phyloP scores from a whole-genome alignment of 306 rosid genomes.

The Prunus campanulata region DNA sequence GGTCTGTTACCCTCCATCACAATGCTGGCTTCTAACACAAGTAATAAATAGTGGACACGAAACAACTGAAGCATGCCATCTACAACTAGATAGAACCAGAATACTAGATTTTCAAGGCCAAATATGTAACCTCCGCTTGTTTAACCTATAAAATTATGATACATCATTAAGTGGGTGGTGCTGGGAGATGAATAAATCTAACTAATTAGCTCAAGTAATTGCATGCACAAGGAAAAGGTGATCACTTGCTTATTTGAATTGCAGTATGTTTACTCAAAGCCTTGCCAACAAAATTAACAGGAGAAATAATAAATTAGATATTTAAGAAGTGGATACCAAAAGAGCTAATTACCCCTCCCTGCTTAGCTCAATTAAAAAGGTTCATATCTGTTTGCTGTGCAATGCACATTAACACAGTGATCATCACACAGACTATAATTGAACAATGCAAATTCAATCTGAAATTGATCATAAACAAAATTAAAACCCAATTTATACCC shows the following conservation, averaged over 20 bases:
- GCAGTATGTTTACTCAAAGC: not conserved
- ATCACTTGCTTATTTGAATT: not conserved
- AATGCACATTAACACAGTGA: not conserved
- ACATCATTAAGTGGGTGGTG: not conserved
- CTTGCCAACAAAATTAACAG: not conserved
- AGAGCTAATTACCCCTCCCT: no score
- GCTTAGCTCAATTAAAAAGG: not conserved
- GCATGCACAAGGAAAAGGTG: not conserved
- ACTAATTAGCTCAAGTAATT: not conserved
- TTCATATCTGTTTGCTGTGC: not conserved
- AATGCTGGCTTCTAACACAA: constrained; percentile 8
- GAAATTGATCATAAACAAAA: not conserved
- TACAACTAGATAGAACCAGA: not conserved
- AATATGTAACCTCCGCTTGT: not conserved
- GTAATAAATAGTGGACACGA: not conserved
- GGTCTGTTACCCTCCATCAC: not conserved
- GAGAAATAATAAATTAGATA: not conserved
- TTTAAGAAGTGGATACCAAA: not conserved
- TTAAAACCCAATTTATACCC: not conserved
- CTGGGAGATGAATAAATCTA: not conserved
- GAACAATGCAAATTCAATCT: not conserved
- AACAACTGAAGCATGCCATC: not conserved
- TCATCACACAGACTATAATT: not conserved
- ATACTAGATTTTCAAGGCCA: not conserved
- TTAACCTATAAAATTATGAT: not conserved